Base-by-base conservation (phyloP, 2,329 filamentous ascomycete species). In the Fonsecaea multimorphosa region DNA sequence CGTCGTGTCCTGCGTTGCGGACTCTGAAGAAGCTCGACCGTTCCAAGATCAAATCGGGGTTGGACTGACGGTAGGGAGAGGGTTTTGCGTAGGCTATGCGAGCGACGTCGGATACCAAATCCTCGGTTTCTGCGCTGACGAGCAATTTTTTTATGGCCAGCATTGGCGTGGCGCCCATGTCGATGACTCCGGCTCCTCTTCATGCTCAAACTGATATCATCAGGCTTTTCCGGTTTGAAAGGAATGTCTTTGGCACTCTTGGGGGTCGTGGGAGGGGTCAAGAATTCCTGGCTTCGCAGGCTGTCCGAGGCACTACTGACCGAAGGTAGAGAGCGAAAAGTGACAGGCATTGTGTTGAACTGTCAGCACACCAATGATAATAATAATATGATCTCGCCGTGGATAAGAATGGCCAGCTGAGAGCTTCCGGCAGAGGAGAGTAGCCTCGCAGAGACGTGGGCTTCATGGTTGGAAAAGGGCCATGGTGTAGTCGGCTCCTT, bases 201-300 rank as follows among this genome's bases (percentile, higher is more conserved):
- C 71, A 72, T 72, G 49, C 22, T 69, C 31, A 72, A 57, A 38
- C 69, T 72, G n/a, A 57, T 53, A 32, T 44, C 44, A 58, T 72
- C 68, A 34, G 27, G 11, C 14, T 58, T 61, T 19, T 61, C 57
- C 11, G 71, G 51, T 38, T 62, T 68, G 61, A 69, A 72, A 3
- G 70, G 71, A 3, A 65, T 56, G 61, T 68, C 62, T 32, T 69
- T 51, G 27, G 46, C 52, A 38, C 57, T 59, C 12, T 63, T 55
- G 38, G 63, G 62, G 8, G 70, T 70, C 31, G 61, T 34, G 3
- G 70, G 69, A 22, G 71, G 71, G 7, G 54, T 70, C 40, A 71
- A 52, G 9, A 71, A 54, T 27, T 66, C 34, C 24, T 66, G 61
- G 56, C 51, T 66, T 60, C 55, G 62, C 19, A 65, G 57, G 49